Evolutionary conservation across 805 yeast species (phyloP).

Genomic region (Zygosaccharomyces rouxii): DNA sequence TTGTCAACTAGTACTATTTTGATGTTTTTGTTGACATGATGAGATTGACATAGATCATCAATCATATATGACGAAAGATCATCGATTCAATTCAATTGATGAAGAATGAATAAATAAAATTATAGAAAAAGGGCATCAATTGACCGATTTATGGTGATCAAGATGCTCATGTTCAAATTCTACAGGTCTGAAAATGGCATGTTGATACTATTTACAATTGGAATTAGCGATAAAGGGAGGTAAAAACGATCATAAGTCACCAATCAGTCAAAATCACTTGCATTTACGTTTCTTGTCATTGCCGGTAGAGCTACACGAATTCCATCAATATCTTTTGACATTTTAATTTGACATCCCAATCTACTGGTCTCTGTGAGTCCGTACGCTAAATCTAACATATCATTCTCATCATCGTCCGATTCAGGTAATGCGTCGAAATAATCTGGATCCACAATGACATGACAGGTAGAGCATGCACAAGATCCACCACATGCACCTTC

Average conservation of each 20-base stretch:
- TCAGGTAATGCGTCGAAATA: conserved; percentile 87
- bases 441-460: conserved; percentile 93
- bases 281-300: conserved; percentile 90
- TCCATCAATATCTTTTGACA: conserved; percentile 90
- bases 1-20: background rate
- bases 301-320: conserved; percentile 93
- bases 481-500: conserved; percentile 99
- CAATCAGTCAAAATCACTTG: conserved; percentile 61
- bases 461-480: conserved; percentile 98
- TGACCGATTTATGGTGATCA: background rate
- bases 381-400: conserved; percentile 95
- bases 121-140: background rate
- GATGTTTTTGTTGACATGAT: conserved; percentile 1
- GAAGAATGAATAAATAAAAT: background rate
- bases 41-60: background rate
- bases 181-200: background rate
- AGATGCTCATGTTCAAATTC: background rate
- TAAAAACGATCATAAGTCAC: background rate
- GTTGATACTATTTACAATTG: conserved; percentile 1
- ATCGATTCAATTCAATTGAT: background rate
- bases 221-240: background rate
- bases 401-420: conserved; percentile 96
- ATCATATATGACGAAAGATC: background rate
- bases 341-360: conserved; percentile 87
- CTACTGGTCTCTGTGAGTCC: conserved; percentile 96